phyloP scores from a whole-genome alignment of 148 eudicot genomes.

The Beta vulgaris region DNA sequence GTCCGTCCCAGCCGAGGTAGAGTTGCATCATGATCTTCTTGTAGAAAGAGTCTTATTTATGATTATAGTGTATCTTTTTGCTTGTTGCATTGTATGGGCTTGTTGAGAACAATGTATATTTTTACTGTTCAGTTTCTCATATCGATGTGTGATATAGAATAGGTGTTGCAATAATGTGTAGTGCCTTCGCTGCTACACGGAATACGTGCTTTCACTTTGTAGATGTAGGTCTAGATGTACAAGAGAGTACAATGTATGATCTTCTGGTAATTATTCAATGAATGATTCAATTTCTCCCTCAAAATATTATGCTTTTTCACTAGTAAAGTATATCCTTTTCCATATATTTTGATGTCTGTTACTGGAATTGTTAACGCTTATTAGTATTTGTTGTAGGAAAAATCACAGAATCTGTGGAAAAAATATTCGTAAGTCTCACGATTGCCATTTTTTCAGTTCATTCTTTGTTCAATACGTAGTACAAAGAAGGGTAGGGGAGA shows the following conservation, averaged over 20 bases:
- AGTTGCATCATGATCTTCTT: conserved; percentile 38
- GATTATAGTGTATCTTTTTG: conserved; percentile 29
- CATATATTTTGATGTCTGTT: not conserved
- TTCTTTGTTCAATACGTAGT: no score
- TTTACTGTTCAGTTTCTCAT: conserved; percentile 33
- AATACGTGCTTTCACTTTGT: conserved; percentile 23
- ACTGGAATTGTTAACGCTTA: not conserved
- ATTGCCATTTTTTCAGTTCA: no score
- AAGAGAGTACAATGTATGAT: conserved; percentile 32
- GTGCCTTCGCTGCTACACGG: conserved; percentile 22
- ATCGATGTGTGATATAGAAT: conserved; percentile 26
- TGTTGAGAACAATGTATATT: conserved; percentile 39
- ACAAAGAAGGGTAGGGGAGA: no score
- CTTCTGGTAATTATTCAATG: conserved; percentile 30
- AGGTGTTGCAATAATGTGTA: conserved; percentile 29
- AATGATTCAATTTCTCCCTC: conserved; percentile 26
- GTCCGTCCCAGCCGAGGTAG: conserved; percentile 39
- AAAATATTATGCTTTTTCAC: not conserved
- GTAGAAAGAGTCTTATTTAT: conserved; percentile 27
- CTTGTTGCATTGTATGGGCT: conserved; percentile 34
- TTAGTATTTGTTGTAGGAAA: not conserved
- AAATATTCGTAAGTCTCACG: no score
- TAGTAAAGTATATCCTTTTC: not conserved
- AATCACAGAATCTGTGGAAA: not conserved
- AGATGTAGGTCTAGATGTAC: conserved; percentile 35